Percentiles rank a stretch among this genome's conserved stretches.
These are phyloP conservation scores for Populus hybrid DNA, from an alignment of 441 rosid species.

Conservation along the genomic window DNA sequence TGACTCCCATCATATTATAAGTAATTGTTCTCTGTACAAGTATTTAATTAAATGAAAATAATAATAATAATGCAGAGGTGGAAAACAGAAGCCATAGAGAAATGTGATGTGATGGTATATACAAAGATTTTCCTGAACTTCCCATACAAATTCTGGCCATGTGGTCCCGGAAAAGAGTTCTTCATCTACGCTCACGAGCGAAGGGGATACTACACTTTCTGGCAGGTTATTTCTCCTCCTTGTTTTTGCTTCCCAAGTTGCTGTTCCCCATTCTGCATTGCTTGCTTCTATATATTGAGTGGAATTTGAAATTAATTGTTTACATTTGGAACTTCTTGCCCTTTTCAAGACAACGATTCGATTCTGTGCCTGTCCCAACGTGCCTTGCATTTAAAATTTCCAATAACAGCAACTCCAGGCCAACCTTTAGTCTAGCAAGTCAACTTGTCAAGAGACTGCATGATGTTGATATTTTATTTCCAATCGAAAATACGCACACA, in stretches of 20 bases:
- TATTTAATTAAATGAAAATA: slow-evolving; percentile 10
- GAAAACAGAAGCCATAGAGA: slow-evolving; percentile 87
- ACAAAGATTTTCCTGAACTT: slow-evolving; percentile 94
- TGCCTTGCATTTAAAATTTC: background rate
- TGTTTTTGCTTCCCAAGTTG: background rate
- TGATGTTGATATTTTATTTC: background rate
- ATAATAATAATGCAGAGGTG: slow-evolving; percentile 5
- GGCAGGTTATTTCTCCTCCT: slow-evolving; percentile 75
- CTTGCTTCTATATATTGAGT: background rate
- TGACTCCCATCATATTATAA: background rate
- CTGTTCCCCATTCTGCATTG: no score
- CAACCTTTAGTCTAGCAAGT: background rate
- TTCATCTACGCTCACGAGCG: slow-evolving; percentile 96
- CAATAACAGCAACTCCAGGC: background rate
- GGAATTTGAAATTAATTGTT: background rate
- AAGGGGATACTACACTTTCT: slow-evolving; percentile 94
- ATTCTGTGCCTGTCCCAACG: background rate
- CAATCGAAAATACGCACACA: background rate
- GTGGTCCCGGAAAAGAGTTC: slow-evolving; percentile 85
- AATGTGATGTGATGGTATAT: slow-evolving; percentile 93
- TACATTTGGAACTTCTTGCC: background rate
- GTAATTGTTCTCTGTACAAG: slow-evolving; percentile 17
- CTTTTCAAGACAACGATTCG: background rate
- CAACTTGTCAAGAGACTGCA: slow-evolving; percentile 1
- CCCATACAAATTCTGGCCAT: slow-evolving; percentile 87